Evolutionary conservation across 345 rosid species (phyloP).

Genomic region (Psidium guajava): DNA sequence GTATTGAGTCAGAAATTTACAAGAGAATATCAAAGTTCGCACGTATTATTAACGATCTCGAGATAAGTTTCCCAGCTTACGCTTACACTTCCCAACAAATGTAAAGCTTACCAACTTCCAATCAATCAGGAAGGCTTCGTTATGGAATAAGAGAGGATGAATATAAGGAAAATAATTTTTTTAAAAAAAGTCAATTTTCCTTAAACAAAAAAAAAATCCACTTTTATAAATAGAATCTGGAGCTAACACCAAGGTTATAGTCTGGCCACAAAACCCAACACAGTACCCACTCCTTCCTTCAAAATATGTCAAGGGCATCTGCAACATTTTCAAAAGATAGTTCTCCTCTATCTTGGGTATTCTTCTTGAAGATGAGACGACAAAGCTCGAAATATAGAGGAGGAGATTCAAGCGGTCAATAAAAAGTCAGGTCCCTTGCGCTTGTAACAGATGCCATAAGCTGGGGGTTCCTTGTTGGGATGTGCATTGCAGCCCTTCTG

Average conservation of each 20-base stretch:
- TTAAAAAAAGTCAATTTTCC: background rate
- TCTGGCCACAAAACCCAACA: background rate
- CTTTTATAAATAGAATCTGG: background rate
- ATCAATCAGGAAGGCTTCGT: background rate
- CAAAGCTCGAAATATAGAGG: background rate
- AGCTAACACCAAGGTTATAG: background rate
- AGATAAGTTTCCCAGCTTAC: background rate
- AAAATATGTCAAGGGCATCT: background rate
- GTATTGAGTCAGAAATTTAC: background rate
- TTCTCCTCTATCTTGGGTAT: background rate
- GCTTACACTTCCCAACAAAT: background rate
- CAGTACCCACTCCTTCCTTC: background rate
- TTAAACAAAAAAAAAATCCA: background rate
- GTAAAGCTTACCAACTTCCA: background rate
- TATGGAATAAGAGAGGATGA: background rate
- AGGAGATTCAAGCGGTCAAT: background rate
- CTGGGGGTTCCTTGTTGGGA: background rate
- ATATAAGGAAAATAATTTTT: background rate
- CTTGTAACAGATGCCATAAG: background rate
- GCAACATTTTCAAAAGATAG: background rate
- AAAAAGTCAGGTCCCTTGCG: background rate
- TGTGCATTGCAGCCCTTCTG: background rate
- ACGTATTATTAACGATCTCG: background rate
- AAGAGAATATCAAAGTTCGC: background rate
- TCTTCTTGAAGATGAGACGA: background rate